These are phyloP conservation scores for Xylariaceae sp. DNA, from an alignment of 2,329 filamentous ascomycete genomes.

Conservation along the genomic window DNA sequence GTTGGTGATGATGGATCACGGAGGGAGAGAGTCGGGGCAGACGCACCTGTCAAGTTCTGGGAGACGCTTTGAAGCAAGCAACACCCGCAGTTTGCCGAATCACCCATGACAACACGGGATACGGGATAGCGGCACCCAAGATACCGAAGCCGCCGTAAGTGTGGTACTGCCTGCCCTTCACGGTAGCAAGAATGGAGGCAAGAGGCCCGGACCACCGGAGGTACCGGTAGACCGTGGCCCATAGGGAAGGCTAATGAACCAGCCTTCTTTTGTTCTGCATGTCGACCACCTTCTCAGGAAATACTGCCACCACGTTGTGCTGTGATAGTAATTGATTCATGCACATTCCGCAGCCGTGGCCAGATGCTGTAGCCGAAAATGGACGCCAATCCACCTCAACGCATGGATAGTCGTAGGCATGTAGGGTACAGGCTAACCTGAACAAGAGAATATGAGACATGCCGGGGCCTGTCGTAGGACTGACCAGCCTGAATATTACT, in stretches of 20 bases:
- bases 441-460: neutral
- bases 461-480: too few species aligned
- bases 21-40: neutral
- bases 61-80: slow-evolving; percentile 5
- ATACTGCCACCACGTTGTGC: slow-evolving; percentile 1
- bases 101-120: neutral
- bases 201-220: neutral
- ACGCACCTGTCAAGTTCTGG: neutral
- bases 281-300: neutral
- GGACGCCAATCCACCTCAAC: slow-evolving; percentile 12
- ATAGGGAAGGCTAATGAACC: neutral
- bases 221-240: slow-evolving; percentile 1
- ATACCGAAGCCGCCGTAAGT: slow-evolving; percentile 5
- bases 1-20: neutral
- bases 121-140: neutral
- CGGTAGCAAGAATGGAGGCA: neutral
- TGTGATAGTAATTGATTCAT: slow-evolving; percentile 11
- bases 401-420: slow-evolving; percentile 2
- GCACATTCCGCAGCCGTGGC: slow-evolving; percentile 7
- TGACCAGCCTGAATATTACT: too few species aligned
- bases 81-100: slow-evolving; percentile 8
- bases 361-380: slow-evolving; percentile 13
- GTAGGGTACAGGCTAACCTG: neutral
- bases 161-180: neutral
- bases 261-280: too few species aligned